Evolutionary conservation across 805 yeast genomes (phyloP).

Genomic region (Huiozyma naganishii): DNA sequence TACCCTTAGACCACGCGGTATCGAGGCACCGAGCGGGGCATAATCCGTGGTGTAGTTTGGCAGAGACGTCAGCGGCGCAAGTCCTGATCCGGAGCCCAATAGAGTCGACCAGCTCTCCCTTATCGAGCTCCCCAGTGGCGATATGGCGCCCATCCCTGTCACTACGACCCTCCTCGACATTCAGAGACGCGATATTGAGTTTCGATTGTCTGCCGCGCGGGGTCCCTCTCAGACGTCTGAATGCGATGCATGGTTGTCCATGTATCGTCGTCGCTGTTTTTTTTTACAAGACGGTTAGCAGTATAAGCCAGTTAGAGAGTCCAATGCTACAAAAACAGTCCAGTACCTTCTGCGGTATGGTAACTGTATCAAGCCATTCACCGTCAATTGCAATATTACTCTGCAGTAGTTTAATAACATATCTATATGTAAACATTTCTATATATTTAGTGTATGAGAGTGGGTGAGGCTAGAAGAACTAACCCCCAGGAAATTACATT

Average conservation of each 20-base stretch:
- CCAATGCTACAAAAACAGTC: too few relatives aligned
- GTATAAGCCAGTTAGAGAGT: too few relatives aligned
- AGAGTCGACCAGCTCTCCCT: constrained; percentile 43
- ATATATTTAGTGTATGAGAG: not conserved
- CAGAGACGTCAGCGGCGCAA: constrained; percentile 40
- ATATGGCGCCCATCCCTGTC: constrained; percentile 80
- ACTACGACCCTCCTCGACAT: constrained; percentile 59
- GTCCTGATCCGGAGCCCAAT: constrained; percentile 43
- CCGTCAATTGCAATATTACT: too few relatives aligned
- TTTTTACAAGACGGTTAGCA: too few relatives aligned
- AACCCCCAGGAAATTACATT: too few relatives aligned
- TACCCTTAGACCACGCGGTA: constrained; percentile 54
- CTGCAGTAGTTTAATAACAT: too few relatives aligned
- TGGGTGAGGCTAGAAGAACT: not conserved
- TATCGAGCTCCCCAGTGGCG: constrained; percentile 76
- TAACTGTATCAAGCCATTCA: too few relatives aligned
- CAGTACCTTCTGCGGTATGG: too few relatives aligned
- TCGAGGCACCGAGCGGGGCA: constrained; percentile 33
- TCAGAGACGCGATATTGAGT: not conserved
- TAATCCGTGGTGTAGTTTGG: constrained; percentile 29
- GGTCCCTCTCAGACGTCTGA: too few relatives aligned
- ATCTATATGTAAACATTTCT: not conserved
- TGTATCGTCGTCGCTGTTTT: too few relatives aligned
- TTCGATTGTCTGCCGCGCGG: not conserved
- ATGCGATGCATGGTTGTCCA: too few relatives aligned